phyloP scores from a whole-genome alignment of 169 alveolate genomes.

The Cyclospora cayetanensis region DNA sequence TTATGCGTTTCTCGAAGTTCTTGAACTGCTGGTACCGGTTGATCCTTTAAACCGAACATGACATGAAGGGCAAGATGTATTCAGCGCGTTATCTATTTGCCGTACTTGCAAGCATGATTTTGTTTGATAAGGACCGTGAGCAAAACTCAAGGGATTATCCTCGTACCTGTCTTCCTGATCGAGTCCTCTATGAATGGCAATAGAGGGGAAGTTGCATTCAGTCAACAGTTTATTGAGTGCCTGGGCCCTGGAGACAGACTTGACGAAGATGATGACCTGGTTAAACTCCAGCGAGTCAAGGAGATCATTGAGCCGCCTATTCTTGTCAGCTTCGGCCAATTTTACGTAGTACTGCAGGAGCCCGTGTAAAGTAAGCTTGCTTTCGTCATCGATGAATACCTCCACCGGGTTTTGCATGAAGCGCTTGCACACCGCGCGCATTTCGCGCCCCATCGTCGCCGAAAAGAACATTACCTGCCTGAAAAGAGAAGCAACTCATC shows the following conservation, averaged over 20 bases:
- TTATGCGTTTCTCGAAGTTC: constrained; percentile 97
- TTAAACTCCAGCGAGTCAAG: constrained; percentile 98
- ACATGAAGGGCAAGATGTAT: background rate
- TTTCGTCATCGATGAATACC: constrained; percentile 98
- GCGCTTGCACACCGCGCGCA: constrained; percentile 96
- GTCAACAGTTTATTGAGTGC: constrained; percentile 95
- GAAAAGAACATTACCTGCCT: constrained; percentile 98
- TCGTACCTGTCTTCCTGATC: constrained; percentile 91
- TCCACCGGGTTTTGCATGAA: constrained; percentile 98
- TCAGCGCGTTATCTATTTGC: too few relatives aligned
- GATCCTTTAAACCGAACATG: constrained; percentile 84
- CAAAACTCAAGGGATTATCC: too few relatives aligned
- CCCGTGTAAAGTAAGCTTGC: constrained; percentile 98
- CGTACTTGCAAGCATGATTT: too few relatives aligned
- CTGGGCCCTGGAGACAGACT: constrained; percentile 94
- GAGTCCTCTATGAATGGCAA: constrained; percentile 97
- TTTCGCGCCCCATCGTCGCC: constrained; percentile 98
- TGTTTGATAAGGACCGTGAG: too few relatives aligned
- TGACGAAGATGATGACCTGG: constrained; percentile 98
- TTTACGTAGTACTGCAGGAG: constrained; percentile 98
- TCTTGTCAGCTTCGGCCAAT: constrained; percentile 97
- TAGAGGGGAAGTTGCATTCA: constrained; percentile 99
- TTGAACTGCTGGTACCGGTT: constrained; percentile 96
- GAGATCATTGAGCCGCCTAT: constrained; percentile 95
- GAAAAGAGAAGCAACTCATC: constrained; percentile 40